Evolutionary conservation across 2,329 filamentous ascomycete species (phyloP).

Genomic region (Epichloe gansuensis): DNA sequence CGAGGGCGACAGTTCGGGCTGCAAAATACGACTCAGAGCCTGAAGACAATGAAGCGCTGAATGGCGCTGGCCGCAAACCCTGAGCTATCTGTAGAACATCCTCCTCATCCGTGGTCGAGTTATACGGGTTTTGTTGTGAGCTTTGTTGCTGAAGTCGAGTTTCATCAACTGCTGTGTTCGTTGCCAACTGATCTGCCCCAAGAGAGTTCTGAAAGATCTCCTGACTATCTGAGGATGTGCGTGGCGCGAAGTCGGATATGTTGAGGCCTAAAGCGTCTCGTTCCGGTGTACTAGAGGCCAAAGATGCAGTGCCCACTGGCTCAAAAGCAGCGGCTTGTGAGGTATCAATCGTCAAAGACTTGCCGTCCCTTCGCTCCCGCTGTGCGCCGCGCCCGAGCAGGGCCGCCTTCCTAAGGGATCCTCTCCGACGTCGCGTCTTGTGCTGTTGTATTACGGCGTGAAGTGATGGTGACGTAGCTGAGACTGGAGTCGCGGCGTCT

Average conservation of each 20-base stretch:
- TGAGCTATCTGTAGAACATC: constrained; percentile 56
- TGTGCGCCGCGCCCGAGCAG: constrained; percentile 63
- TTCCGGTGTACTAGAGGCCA: constrained; percentile 13
- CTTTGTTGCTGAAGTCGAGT: constrained; percentile 11
- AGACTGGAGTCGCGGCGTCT: constrained; percentile 9
- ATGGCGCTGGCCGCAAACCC: constrained; percentile 30
- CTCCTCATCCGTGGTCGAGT: constrained; percentile 67
- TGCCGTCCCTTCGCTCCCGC: constrained; percentile 44
- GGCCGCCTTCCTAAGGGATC: constrained; percentile 78
- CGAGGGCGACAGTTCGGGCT: constrained; percentile 28
- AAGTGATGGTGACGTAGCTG: constrained; percentile 18
- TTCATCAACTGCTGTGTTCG: constrained; percentile 8
- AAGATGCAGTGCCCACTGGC: constrained; percentile 10
- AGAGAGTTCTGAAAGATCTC: constrained; percentile 21
- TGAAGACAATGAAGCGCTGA: constrained; percentile 35
- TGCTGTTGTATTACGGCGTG: constrained; percentile 24
- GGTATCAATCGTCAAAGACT: constrained; percentile 31
- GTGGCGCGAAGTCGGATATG: constrained; percentile 33
- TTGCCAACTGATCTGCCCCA: constrained; percentile 9
- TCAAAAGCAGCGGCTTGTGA: constrained; percentile 17
- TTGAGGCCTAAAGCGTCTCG: constrained; percentile 32
- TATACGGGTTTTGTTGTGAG: constrained; percentile 31
- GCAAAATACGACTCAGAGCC: constrained; percentile 53
- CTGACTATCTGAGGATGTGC: constrained; percentile 34
- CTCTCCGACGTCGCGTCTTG: constrained; percentile 57